phyloP scores from a whole-genome alignment of 208 protist genomes.

The Leishmania lainsoni region DNA sequence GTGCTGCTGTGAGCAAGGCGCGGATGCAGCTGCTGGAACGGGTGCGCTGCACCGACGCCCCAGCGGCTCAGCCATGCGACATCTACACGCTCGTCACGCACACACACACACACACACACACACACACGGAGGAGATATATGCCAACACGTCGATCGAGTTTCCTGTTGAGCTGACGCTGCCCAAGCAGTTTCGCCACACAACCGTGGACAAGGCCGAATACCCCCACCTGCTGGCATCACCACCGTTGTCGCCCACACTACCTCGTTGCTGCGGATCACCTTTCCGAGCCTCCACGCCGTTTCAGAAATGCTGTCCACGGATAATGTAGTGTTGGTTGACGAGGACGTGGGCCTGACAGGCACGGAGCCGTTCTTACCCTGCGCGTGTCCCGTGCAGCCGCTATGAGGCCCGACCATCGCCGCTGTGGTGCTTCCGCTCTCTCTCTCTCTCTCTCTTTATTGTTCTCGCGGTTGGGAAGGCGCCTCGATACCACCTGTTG shows the following conservation, averaged over 20 bases:
- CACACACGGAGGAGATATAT: constrained; percentile 13
- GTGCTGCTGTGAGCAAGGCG: constrained; percentile 14
- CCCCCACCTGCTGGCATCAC: constrained; percentile 3
- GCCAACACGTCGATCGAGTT: constrained; percentile 17
- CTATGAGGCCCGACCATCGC: too few relatives aligned
- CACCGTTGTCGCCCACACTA: constrained; percentile 13
- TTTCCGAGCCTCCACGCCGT: constrained; percentile 32
- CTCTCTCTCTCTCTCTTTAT: neutral
- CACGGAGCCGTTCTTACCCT: constrained; percentile 36
- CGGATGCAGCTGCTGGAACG: constrained; percentile 11
- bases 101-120: constrained; percentile 20
- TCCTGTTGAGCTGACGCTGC: constrained; percentile 15
- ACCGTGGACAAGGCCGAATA: constrained; percentile 2
- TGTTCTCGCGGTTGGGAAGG: neutral
- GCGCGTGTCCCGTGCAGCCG: constrained; percentile 1
- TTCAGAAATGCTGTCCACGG: constrained; percentile 16
- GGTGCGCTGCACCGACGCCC: constrained; percentile 5
- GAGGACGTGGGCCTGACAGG: constrained; percentile 42
- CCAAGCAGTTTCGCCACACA: constrained; percentile 22
- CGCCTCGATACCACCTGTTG: neutral
- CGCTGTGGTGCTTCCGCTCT: neutral
- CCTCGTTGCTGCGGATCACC: constrained; percentile 33
- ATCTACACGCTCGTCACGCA: constrained; percentile 4
- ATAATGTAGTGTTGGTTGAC: constrained; percentile 33
- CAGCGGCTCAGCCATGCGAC: neutral